Evolutionary conservation across 1,139 yeast species (phyloP), one percentile per base, ranked within the genome.

Genomic region (Diutina catenulata): DNA sequence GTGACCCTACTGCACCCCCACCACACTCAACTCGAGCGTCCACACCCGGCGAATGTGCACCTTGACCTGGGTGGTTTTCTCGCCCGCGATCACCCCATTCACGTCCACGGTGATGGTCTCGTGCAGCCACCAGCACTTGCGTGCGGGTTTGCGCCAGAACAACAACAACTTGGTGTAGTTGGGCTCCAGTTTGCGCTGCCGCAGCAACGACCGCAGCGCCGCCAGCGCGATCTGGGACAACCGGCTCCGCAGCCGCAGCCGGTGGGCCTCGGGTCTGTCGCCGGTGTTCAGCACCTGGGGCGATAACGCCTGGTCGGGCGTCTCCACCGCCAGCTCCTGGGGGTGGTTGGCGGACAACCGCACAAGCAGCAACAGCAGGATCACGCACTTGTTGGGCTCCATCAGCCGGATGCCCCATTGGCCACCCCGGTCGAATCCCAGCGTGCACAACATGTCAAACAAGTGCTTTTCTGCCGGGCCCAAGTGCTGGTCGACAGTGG

Each of bases 71-170:
- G 59, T 49, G n/a, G 42, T 40, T 3, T 47, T 51, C 11, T 46
- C 47, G 15, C 38, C 21, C 13, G 38, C 24, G 22, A 29, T 40
- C 29, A 40, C 37, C 16, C 38, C 26, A 37, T 38, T 42, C 14
- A 47, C 50, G 15, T 45, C 42, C 24, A 86, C 62, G 5, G 69
- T 71, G 16, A 76, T 63, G 36, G 67, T 62, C 36, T 75, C 76
- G 49, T 80, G 81, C 10, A 83, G 80, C 99, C 99, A 93, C 99
- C 99, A 93, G 60, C 99, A 93, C 55, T 93, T 93, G 52, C 98
- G 71, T 1, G 99, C 99, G 0, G 99, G 99, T 53, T 91, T 91
- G 45, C 95, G 72, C 98, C 98, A 93, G 55, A 93, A 93, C 42
- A 93, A 64, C 28, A 93, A 67, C 40, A 93, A 68, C 54, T 93